A percentile compares a stretch with the other conserved stretches of the same genome.
These are phyloP conservation scores for Epichloe bromicola DNA, from an alignment of 2,329 filamentous ascomycete genomes.

Conservation along the genomic window DNA sequence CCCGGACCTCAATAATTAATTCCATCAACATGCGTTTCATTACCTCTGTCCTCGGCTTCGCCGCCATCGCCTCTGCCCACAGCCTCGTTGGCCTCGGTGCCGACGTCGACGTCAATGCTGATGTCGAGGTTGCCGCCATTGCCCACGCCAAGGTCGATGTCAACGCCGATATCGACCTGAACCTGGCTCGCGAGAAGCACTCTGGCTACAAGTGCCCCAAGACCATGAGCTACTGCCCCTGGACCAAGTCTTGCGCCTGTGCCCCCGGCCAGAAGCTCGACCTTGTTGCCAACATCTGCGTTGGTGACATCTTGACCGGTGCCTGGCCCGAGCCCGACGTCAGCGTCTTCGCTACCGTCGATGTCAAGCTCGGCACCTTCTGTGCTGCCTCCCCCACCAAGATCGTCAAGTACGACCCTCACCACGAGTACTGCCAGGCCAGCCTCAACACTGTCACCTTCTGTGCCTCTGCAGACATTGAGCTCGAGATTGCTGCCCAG, in stretches of 20 bases:
- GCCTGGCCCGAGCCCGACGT: constrained; percentile 21
- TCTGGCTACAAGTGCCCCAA: constrained; percentile 19
- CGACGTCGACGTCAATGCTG: constrained; percentile 1
- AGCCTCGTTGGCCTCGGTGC: constrained; percentile 16
- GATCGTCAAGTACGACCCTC: constrained; percentile 21
- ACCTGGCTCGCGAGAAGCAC: constrained; percentile 10
- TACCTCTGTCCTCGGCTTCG: constrained; percentile 16
- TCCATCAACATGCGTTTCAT: constrained; percentile 20
- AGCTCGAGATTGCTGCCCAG: constrained; percentile 13
- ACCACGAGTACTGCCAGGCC: constrained; percentile 24
- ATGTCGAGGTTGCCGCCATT: constrained; percentile 6
- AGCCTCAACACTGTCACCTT: constrained; percentile 21
- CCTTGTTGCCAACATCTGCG: constrained; percentile 14
- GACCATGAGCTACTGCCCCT: constrained; percentile 24
- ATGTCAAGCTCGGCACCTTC: constrained; percentile 18
- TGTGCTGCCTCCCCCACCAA: constrained; percentile 21
- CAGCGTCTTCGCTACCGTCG: constrained; percentile 13
- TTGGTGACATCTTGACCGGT: constrained; percentile 15
- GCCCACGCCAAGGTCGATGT: constrained; percentile 4
- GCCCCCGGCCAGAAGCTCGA: constrained; percentile 28
- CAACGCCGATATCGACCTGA: constrained; percentile 5
- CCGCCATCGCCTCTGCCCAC: constrained; percentile 10
- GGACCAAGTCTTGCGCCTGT: constrained; percentile 30
- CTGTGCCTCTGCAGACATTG: constrained; percentile 18
- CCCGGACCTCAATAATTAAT: neutral